Percentiles rank a stretch among this genome's conserved stretches.
Evolutionary conservation across 1,284 basidiomycete genomes (phyloP).

Genomic region (Ceratobasidium sp.): DNA sequence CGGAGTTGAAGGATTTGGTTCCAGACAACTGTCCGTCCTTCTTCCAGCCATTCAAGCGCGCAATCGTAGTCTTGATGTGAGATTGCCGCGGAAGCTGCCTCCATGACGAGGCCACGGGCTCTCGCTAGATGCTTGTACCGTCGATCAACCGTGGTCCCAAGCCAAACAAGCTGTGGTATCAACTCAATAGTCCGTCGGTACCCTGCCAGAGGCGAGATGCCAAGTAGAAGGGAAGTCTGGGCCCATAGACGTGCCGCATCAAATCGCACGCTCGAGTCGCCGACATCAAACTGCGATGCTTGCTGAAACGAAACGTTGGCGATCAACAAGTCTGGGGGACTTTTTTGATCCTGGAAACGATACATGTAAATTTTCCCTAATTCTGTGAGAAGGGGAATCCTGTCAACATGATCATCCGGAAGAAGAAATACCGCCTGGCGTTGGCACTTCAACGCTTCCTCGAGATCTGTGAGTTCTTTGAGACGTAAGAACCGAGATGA

Average conservation of each 20-base stretch:
- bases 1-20: neutral
- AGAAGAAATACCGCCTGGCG: neutral
- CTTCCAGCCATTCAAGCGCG: constrained; percentile 5
- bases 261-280: neutral
- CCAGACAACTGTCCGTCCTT: constrained; percentile 1
- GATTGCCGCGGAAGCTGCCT: neutral
- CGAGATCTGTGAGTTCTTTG: neutral
- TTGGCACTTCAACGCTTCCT: constrained; percentile 5
- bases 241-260: neutral
- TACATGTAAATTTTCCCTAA: no score
- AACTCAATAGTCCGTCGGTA: neutral
- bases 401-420: no score
- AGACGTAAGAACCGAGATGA: no score
- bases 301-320: no score
- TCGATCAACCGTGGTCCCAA: neutral
- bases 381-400: no score
- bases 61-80: neutral
- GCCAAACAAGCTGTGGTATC: neutral
- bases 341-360: no score
- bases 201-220: neutral
- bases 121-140: neutral
- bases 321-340: no score
- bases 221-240: neutral
- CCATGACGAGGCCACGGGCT: neutral
- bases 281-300: no score